Base-by-base conservation (phyloP, 331 rosid genomes). In the Quercus phellos region DNA sequence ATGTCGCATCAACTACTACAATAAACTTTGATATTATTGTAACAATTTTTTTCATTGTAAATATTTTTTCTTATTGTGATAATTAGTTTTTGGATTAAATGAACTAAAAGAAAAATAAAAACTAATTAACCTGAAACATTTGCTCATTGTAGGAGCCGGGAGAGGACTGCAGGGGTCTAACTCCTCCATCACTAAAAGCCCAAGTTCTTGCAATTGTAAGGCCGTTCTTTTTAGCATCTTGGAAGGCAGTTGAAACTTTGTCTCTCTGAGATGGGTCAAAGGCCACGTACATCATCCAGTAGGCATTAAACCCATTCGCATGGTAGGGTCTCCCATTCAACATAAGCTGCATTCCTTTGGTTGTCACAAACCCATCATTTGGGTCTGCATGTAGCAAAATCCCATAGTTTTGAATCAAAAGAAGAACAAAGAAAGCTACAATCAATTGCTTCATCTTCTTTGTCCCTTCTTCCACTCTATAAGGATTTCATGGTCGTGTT, bases 181-280 rank as follows among this genome's bases (percentile, higher is more conserved):
- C 82, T 11, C 93, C 98, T 12, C 87, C 99, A 79, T 95, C 99
- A 19, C 89, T 88, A 83, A 95, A 93, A 76, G 99, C 99, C 99
- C 97, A 91, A 67, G 97, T 86, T 78, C 99, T 91, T 26, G 85
- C 93, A 0, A 95, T 82, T 75, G 82, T 84, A 50, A 93, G 97
- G 59, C 94, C 93, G 34, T 85, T 87, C 55, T 64, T 70, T 29
- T 77, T 13, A 54, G 99, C 99, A 29, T 89, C 82, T 85, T 87
- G 87, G 82, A 91, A 91, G 4, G 92, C 79, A 22, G 94, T 88
- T 2, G 97, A 72, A 4, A 95, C 92, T 38, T 90, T 91, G 85
- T 63, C 73, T 84, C 92, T 90, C 80, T 89, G 93, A 9, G 97
- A 91, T 3, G 96, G 85, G 66, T 95, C 98, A 22, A 98, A 85